These are phyloP conservation scores for Thelephora ganbajun DNA, from an alignment of 768 basidiomycete species.

Conservation along the genomic window DNA sequence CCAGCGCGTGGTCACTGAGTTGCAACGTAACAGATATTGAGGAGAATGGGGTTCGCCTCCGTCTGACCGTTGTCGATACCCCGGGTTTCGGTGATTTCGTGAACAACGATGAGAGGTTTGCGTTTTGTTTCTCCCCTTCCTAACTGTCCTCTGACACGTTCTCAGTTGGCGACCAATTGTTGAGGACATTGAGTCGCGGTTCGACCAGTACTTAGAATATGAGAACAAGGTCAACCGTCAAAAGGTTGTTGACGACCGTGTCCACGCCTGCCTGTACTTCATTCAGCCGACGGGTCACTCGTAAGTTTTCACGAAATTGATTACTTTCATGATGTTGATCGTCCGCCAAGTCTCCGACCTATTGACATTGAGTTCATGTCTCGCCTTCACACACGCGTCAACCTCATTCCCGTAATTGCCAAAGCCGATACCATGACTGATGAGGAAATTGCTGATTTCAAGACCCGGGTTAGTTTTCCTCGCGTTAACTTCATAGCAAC, in stretches of 20 bases:
- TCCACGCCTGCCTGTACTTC: slow-evolving; percentile 98
- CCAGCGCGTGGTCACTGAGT: not conserved
- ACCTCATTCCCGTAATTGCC: slow-evolving; percentile 96
- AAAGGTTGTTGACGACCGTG: slow-evolving; percentile 92
- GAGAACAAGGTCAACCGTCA: slow-evolving; percentile 95
- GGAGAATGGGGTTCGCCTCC: slow-evolving; percentile 93
- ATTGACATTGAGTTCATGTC: slow-evolving; percentile 99
- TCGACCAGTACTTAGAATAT: slow-evolving; percentile 94
- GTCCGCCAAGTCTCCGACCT: slow-evolving; percentile 70
- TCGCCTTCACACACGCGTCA: slow-evolving; percentile 91
- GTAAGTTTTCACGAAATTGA: slow-evolving; percentile 34
- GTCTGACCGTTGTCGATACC: slow-evolving; percentile 97
- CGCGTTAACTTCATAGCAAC: not conserved
- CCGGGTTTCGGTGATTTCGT: slow-evolving; percentile 99
- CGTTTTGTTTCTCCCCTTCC: slow-evolving; percentile 6
- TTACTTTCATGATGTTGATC: not conserved
- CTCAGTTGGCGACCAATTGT: slow-evolving; percentile 94
- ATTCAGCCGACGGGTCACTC: slow-evolving; percentile 98
- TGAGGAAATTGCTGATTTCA: slow-evolving; percentile 87
- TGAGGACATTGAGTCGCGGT: slow-evolving; percentile 95
- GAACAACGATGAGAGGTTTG: slow-evolving; percentile 94
- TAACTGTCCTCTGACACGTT: slow-evolving; percentile 1
- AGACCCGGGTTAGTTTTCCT: slow-evolving; percentile 55
- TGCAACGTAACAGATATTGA: slow-evolving; percentile 68
- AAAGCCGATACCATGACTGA: slow-evolving; percentile 98